Evolutionary conservation across 495 filamentous ascomycete genomes (phyloP), one percentile per base, ranked within the genome.

Genomic region (Penicillium lagena): DNA sequence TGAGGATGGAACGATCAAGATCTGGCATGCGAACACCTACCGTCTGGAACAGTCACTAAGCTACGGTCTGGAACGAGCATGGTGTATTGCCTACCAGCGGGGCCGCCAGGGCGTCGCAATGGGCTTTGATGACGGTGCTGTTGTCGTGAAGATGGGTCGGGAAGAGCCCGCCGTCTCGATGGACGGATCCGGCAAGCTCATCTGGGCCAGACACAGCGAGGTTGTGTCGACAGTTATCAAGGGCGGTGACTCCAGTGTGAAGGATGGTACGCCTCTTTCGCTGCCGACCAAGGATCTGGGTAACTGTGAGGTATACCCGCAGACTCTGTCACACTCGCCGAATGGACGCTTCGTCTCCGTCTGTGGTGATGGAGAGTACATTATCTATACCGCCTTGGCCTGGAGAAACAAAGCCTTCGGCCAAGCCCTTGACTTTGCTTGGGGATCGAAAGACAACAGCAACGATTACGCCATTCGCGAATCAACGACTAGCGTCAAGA

Each of bases 371-470:
- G 93, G 93, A 29, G 93, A 99, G 59, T 96, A 95, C 63, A 97
- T 96, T 55, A 91, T 97, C 52, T 98, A 98, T 70, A 99, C 93
- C 11, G 90, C 93, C 47, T 78, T 97, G 37, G 93, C 93, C 8
- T 95, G 94, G 81, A 82, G 93, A 59, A 97, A 99, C 69, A 96
- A 96, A 72, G 89, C 89, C 7, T 99, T 97, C 57, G 93, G 93
- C 7, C 86, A 86, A 30, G 93, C 90, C 9, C 71, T 96, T 31
- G 93, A 99, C 63, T 99, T 99, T 60, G 89, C 87, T 11, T 99
- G 93, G 93, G 94, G 87, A 2, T 86, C 87, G 13, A 96, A 96
- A 66, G 94, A 96, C 37, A 95, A 97, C 70, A 95, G 89, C 63
- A 97, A 96, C 63, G 94, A 99, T 56, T 97, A 93, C 52, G 93